Conservation (phyloP, 192 early-diverging fungal genomes). For the Globomyces pollinis-pini region DNA sequence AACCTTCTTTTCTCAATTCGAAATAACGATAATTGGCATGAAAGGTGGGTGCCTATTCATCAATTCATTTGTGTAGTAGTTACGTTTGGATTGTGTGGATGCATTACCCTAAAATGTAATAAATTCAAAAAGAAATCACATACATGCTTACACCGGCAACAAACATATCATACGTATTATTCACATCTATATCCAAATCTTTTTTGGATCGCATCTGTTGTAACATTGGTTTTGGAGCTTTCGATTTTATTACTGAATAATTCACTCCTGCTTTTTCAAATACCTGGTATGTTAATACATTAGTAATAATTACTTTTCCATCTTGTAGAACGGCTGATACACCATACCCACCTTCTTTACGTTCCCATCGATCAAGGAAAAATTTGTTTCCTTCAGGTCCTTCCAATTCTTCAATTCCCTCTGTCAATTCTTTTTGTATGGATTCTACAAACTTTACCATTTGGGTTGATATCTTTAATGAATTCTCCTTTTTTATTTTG, state of each 20-base stretch:
- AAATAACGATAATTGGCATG: slow-evolving; percentile 98
- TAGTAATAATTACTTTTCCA: slow-evolving; percentile 65
- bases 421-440: slow-evolving; percentile 1
- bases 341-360: slow-evolving; percentile 88
- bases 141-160: slow-evolving; percentile 83
- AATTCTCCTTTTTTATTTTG: no score
- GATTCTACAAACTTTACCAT: slow-evolving; percentile 8
- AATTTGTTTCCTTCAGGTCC: slow-evolving; percentile 45
- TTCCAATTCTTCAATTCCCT: slow-evolving; percentile 2
- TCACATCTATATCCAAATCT: slow-evolving; percentile 42
- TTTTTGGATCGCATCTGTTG: slow-evolving; percentile 90
- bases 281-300: background rate
- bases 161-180: slow-evolving; percentile 47
- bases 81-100: slow-evolving; percentile 94
- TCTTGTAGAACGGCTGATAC: slow-evolving; percentile 87
- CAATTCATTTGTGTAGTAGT: no score
- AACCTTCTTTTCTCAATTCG: slow-evolving; percentile 63
- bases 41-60: slow-evolving; percentile 86
- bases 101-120: slow-evolving; percentile 63
- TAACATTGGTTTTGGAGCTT: slow-evolving; percentile 62
- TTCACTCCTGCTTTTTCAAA: slow-evolving; percentile 98
- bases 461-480: background rate
- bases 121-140: slow-evolving; percentile 61
- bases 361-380: slow-evolving; percentile 70
- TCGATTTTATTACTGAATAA: slow-evolving; percentile 66